A percentile compares a stretch with the other conserved stretches of the same genome.
These are phyloP conservation scores for Heteromeles arbutifolia DNA, from an alignment of 306 rosid genomes.

Conservation along the genomic window DNA sequence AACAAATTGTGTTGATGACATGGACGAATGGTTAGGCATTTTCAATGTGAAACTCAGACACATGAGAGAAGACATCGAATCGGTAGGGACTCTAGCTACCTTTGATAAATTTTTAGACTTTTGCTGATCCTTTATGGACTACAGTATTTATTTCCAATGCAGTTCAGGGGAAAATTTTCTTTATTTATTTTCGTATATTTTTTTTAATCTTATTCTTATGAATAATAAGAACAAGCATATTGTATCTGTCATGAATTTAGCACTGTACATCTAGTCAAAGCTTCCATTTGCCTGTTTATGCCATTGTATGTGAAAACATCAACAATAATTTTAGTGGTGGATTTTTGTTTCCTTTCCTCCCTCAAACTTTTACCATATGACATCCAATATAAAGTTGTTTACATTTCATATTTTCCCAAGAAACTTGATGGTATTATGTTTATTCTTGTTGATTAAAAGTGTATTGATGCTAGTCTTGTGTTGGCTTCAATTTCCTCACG, in stretches of 20 bases:
- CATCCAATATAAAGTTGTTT: background rate
- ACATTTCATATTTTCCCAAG: background rate
- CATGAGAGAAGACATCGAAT: slow-evolving; percentile 99
- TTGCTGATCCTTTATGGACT: slow-evolving; percentile 14
- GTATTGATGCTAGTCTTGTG: background rate
- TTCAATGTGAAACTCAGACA: slow-evolving; percentile 92
- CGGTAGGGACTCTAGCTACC: slow-evolving; percentile 44
- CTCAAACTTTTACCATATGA: background rate
- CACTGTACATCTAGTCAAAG: background rate
- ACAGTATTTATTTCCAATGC: slow-evolving; percentile 14
- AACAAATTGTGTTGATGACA: slow-evolving; percentile 77
- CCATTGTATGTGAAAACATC: background rate
- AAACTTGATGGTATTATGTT: background rate
- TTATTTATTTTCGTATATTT: too few species aligned
- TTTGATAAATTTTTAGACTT: slow-evolving; percentile 1
- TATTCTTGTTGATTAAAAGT: background rate
- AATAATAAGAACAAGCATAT: background rate
- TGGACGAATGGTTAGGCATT: slow-evolving; percentile 95
- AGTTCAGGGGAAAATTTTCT: background rate
- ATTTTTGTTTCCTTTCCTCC: background rate
- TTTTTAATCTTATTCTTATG: background rate
- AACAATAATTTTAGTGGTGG: background rate
- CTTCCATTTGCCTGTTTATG: background rate
- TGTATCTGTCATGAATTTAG: background rate
- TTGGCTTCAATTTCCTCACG: background rate